Percentiles rank a stretch among this genome's conserved stretches.
Conservation (phyloP, 148 eudicot species). For the Arctostaphylos glauca region DNA sequence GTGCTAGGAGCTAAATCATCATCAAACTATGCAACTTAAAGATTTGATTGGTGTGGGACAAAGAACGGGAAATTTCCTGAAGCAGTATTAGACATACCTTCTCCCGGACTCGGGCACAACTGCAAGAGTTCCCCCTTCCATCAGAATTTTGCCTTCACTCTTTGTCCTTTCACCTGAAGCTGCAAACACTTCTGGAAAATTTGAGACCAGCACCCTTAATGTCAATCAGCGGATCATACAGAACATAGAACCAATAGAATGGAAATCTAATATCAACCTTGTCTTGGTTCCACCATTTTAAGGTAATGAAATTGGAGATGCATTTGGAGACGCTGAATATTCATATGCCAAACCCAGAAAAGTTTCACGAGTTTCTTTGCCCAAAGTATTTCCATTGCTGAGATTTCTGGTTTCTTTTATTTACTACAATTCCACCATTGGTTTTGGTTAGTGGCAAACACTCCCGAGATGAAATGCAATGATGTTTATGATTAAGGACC, state of each 20-base stretch:
- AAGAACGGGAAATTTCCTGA: background rate
- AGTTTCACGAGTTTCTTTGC: background rate
- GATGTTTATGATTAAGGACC: background rate
- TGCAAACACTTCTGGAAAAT: background rate
- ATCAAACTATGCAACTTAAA: background rate
- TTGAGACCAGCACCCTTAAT: background rate
- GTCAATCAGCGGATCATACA: background rate
- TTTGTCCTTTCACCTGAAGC: background rate
- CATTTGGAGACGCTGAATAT: background rate
- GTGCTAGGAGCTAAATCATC: background rate
- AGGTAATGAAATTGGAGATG: background rate
- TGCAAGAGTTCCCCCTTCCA: no score
- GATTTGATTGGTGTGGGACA: no score
- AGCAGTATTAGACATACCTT: background rate
- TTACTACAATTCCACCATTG: background rate
- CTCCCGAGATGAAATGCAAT: background rate
- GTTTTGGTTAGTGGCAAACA: background rate
- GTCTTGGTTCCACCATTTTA: background rate
- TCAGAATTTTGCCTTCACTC: background rate
- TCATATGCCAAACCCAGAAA: no score
- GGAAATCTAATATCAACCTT: background rate
- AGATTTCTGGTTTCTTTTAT: background rate
- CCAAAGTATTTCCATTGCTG: background rate
- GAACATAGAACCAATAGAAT: background rate
- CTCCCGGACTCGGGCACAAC: background rate